Conservation (phyloP, 192 early-diverging fungal species). For the Coemansia sp. region DNA sequence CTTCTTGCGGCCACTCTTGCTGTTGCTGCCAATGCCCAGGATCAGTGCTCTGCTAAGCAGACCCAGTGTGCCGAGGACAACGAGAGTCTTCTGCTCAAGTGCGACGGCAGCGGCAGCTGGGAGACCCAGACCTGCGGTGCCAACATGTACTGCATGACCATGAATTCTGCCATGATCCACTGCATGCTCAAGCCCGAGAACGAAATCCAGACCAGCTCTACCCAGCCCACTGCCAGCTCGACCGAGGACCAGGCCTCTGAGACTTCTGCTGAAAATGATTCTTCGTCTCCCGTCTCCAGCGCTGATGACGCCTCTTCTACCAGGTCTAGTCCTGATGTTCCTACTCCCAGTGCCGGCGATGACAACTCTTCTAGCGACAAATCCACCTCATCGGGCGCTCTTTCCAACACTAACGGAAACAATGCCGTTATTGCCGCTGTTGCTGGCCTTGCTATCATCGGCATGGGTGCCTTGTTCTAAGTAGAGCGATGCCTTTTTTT, state of each 20-base stretch:
- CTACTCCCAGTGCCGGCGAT: too few relatives aligned
- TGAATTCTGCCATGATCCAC: slow-evolving; percentile 45
- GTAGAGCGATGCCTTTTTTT: not conserved
- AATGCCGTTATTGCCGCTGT: slow-evolving; percentile 21
- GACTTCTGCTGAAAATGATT: too few relatives aligned
- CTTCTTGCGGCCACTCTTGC: slow-evolving; percentile 17
- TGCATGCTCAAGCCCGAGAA: slow-evolving; percentile 48
- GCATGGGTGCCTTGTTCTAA: slow-evolving; percentile 39
- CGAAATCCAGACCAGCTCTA: not conserved
- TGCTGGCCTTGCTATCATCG: slow-evolving; percentile 14
- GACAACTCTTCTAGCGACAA: not conserved
- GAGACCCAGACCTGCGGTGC: slow-evolving; percentile 14
- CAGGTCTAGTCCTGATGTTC: too few relatives aligned
- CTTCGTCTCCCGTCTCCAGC: not conserved
- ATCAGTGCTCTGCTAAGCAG: slow-evolving; percentile 15
- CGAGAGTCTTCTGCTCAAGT: slow-evolving; percentile 25
- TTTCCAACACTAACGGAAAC: slow-evolving; percentile 9
- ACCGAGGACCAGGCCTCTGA: not conserved
- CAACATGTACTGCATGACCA: slow-evolving; percentile 50
- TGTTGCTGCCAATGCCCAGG: slow-evolving; percentile 15
- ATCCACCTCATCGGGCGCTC: not conserved
- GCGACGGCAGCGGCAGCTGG: slow-evolving; percentile 28
- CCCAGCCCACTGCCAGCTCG: slow-evolving; percentile 1
- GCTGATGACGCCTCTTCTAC: not conserved
- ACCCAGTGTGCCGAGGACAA: slow-evolving; percentile 22